phyloP scores from a whole-genome alignment of 805 yeast species.

The Candida khao-thaluensis region DNA sequence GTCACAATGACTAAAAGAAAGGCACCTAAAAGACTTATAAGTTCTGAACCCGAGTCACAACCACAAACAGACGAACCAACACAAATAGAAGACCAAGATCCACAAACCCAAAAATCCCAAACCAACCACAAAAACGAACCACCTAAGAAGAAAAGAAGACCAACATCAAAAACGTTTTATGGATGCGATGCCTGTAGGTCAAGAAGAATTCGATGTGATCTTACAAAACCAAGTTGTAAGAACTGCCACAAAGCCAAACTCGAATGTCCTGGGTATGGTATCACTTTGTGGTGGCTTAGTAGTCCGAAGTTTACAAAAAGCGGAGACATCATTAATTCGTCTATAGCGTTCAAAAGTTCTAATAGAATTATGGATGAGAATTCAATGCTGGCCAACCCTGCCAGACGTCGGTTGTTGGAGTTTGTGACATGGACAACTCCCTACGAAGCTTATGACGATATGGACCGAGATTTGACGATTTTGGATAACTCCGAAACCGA shows the following conservation, averaged over 20 bases:
- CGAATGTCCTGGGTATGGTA: conserved; percentile 78
- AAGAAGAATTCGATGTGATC: conserved; percentile 79
- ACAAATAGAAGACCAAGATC: too few relatives aligned
- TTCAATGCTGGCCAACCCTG: conserved; percentile 47
- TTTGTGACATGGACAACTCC: conserved; percentile 70
- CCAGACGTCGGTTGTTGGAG: conserved; percentile 62
- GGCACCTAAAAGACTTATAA: too few relatives aligned
- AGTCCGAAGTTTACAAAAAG: conserved; percentile 41
- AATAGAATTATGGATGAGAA: conserved; percentile 16
- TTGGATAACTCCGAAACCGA: conserved; percentile 49
- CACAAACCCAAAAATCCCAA: too few relatives aligned
- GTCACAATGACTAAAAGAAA: too few relatives aligned
- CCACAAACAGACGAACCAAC: too few relatives aligned
- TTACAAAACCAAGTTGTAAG: conserved; percentile 65
- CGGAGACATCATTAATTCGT: conserved; percentile 27
- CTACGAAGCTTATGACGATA: conserved; percentile 75
- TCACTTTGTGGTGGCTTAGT: conserved; percentile 73
- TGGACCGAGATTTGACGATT: conserved; percentile 66
- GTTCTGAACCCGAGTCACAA: too few relatives aligned
- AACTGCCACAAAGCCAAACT: conserved; percentile 68
- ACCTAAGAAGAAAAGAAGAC: conserved; percentile 10
- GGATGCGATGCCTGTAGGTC: conserved; percentile 89
- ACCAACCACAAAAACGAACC: too few relatives aligned
- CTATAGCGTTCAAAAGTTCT: conserved; percentile 28
- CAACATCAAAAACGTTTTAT: conserved; percentile 63